These are phyloP conservation scores for Chimonanthus praecox DNA, from an alignment of 164 flowering plant genomes.

Conservation along the genomic window DNA sequence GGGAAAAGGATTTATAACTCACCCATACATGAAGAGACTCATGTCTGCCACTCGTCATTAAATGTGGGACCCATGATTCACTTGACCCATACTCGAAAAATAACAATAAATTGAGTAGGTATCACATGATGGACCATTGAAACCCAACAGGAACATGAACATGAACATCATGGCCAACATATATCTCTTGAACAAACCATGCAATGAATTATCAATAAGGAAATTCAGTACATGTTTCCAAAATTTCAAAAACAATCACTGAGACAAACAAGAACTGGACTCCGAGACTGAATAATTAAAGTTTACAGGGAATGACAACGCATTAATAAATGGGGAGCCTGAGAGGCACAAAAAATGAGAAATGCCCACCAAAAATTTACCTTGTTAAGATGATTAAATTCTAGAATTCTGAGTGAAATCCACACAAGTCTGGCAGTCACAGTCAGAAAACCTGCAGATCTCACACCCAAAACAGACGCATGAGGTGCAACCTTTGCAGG, in stretches of 20 bases:
- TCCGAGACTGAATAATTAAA: constrained; percentile 7
- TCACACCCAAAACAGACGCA: constrained; percentile 90
- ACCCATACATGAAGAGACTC: too few relatives aligned
- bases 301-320: neutral
- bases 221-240: constrained; percentile 4
- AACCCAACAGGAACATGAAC: too few relatives aligned
- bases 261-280: constrained; percentile 10
- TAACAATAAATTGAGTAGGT: too few relatives aligned
- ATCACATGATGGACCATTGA: too few relatives aligned
- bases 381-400: constrained; percentile 12
- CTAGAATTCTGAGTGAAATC: constrained; percentile 66
- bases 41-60: too few relatives aligned
- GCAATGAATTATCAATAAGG: constrained; percentile 7
- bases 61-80: too few relatives aligned
- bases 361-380: constrained; percentile 8
- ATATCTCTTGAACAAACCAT: too few relatives aligned
- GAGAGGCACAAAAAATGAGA: constrained; percentile 9
- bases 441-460: constrained; percentile 73
- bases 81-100: too few relatives aligned
- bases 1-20: too few relatives aligned
- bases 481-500: constrained; percentile 77
- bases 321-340: neutral
- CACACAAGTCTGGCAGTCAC: constrained; percentile 81
- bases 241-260: constrained; percentile 6
- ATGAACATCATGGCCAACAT: too few relatives aligned